Evolutionary conservation across 2,329 filamentous ascomycete genomes (phyloP).

Genomic region (Diplodia scrobiculata): DNA sequence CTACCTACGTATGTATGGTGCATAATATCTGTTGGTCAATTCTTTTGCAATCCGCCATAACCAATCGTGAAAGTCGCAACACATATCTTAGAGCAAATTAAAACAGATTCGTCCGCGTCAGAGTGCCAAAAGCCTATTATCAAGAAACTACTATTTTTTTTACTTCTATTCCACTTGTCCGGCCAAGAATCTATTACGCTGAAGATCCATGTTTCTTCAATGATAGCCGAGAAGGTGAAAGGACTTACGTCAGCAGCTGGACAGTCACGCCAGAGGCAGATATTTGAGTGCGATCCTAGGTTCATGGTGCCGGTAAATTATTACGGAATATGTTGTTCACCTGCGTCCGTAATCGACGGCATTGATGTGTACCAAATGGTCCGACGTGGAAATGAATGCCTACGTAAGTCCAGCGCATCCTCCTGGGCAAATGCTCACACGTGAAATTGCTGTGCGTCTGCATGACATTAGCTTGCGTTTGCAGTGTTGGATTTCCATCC

Average conservation of each 20-base stretch:
- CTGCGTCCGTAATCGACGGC: background rate
- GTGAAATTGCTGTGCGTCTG: background rate
- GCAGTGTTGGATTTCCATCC: background rate
- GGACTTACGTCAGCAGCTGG: background rate
- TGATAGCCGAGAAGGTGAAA: background rate
- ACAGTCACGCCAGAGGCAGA: background rate
- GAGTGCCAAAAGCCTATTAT: too few species aligned
- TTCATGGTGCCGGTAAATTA: background rate
- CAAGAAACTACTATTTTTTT: too few species aligned
- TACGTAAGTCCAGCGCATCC: background rate
- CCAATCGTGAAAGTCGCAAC: too few species aligned
- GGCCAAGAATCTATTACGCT: too few species aligned
- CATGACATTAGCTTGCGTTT: background rate
- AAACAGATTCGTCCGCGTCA: too few species aligned
- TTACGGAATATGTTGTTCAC: background rate
- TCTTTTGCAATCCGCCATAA: too few species aligned
- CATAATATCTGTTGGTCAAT: too few species aligned
- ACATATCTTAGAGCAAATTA: too few species aligned
- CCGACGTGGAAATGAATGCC: background rate
- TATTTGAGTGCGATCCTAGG: background rate
- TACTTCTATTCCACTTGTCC: too few species aligned
- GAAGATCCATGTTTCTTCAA: too few species aligned
- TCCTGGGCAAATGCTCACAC: background rate
- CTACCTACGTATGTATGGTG: too few species aligned
- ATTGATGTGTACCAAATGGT: background rate